A percentile compares a stretch with the other conserved stretches of the same genome.
Evolutionary conservation across 768 basidiomycete genomes (phyloP).

Genomic region (Lactifluus piperatus): DNA sequence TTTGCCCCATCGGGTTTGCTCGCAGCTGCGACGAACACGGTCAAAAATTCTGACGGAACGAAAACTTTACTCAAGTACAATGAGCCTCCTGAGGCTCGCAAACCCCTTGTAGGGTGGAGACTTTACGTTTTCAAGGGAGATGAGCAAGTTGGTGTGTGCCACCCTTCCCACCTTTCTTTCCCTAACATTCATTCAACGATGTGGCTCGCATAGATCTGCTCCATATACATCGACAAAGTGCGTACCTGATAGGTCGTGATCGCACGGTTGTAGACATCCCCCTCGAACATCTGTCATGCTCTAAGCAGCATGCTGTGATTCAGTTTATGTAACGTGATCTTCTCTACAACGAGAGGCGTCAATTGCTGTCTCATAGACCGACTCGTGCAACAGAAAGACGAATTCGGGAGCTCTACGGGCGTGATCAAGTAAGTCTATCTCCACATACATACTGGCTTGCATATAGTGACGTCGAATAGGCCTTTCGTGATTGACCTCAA

Average conservation of each 20-base stretch:
- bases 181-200: not conserved
- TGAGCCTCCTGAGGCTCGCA: constrained; percentile 96
- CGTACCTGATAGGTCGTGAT: constrained; percentile 90
- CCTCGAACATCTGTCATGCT: constrained; percentile 93
- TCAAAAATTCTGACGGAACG: constrained; percentile 64
- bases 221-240: constrained; percentile 90
- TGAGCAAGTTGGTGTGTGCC: constrained; percentile 79
- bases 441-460: not conserved
- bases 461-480: constrained; percentile 34
- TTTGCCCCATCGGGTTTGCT: constrained; percentile 83
- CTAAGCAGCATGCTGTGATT: constrained; percentile 96
- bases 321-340: constrained; percentile 53
- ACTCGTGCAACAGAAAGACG: constrained; percentile 77
- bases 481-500: constrained; percentile 97
- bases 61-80: constrained; percentile 91
- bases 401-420: constrained; percentile 72
- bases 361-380: constrained; percentile 46
- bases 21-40: constrained; percentile 93
- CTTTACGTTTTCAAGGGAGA: constrained; percentile 95
- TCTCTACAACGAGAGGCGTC: not conserved
- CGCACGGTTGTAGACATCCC: constrained; percentile 78
- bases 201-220: constrained; percentile 55
- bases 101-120: constrained; percentile 84
- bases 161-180: not conserved
- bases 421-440: constrained; percentile 62